A percentile compares a stretch with the other conserved stretches of the same genome.
These are phyloP conservation scores for Salix arbutifolia DNA, from an alignment of 345 rosid species.

Conservation along the genomic window DNA sequence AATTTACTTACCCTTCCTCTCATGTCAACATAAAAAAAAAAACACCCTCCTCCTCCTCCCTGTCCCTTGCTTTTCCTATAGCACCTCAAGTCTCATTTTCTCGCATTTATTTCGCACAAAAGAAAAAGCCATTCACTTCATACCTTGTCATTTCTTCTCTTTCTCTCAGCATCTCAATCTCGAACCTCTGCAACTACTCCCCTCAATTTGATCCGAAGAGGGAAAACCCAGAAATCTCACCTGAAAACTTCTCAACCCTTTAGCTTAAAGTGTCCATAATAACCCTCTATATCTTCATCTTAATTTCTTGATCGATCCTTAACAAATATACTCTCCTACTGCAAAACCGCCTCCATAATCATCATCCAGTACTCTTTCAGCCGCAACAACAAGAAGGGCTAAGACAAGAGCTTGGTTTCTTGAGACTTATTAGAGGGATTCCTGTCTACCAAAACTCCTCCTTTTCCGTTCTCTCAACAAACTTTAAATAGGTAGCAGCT, in stretches of 20 bases:
- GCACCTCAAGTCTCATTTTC: slow-evolving; percentile 84
- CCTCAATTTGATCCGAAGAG: slow-evolving; percentile 21
- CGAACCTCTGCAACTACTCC: slow-evolving; percentile 52
- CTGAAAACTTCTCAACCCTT: slow-evolving; percentile 17
- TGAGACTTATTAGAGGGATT: slow-evolving; percentile 85
- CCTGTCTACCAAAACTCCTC: slow-evolving; percentile 63
- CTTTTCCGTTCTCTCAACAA: slow-evolving; percentile 44
- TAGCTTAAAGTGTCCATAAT: slow-evolving; percentile 23
- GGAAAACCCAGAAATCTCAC: slow-evolving; percentile 8
- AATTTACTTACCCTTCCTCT: too few species aligned
- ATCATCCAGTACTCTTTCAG: slow-evolving; percentile 27
- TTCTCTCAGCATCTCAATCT: slow-evolving; percentile 44
- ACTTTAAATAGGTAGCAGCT: slow-evolving; percentile 26
- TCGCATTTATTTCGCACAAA: too few species aligned
- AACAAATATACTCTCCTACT: too few species aligned
- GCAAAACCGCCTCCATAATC: slow-evolving; percentile 17
- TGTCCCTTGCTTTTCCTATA: slow-evolving; percentile 10
- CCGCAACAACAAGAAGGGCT: slow-evolving; percentile 29
- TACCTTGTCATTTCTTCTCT: slow-evolving; percentile 50
- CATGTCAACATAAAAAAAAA: slow-evolving; percentile 68
- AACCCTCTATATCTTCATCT: not conserved
- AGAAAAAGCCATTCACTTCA: slow-evolving; percentile 58
- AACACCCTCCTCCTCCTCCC: slow-evolving; percentile 22
- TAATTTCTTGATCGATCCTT: not conserved
- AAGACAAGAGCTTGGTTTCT: slow-evolving; percentile 59